These are phyloP conservation scores for Rugonectria rugulosa DNA, from an alignment of 2,329 filamentous ascomycete genomes.

Conservation along the genomic window DNA sequence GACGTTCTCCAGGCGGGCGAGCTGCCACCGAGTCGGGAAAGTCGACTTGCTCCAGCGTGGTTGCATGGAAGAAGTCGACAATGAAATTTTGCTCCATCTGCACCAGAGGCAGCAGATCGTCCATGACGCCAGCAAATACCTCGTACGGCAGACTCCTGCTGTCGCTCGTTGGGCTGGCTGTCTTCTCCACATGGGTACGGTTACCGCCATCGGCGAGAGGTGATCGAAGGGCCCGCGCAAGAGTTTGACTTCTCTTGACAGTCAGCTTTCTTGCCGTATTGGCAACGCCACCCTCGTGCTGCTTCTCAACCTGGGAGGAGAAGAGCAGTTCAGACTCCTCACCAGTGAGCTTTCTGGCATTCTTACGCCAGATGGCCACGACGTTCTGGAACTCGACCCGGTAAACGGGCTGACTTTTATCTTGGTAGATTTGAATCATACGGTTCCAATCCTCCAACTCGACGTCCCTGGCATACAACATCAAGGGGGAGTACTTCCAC, in stretches of 20 bases:
- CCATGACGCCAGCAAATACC: slow-evolving; percentile 79
- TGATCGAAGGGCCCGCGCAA: slow-evolving; percentile 76
- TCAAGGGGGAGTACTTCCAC: slow-evolving; percentile 87
- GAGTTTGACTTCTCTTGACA: slow-evolving; percentile 90
- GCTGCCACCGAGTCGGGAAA: slow-evolving; percentile 82
- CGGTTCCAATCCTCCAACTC: slow-evolving; percentile 83
- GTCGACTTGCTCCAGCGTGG: slow-evolving; percentile 81
- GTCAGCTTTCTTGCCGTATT: slow-evolving; percentile 87
- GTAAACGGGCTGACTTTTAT: slow-evolving; percentile 78
- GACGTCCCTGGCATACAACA: slow-evolving; percentile 88
- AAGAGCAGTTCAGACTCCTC: slow-evolving; percentile 90
- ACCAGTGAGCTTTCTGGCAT: slow-evolving; percentile 75
- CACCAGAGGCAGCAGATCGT: slow-evolving; percentile 83
- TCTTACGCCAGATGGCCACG: slow-evolving; percentile 79
- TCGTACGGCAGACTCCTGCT: slow-evolving; percentile 79
- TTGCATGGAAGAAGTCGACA: slow-evolving; percentile 95
- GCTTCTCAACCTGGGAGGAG: slow-evolving; percentile 82
- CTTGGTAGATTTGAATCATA: slow-evolving; percentile 81
- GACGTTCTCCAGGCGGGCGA: slow-evolving; percentile 70
- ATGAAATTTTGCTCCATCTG: slow-evolving; percentile 97
- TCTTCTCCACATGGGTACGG: slow-evolving; percentile 62
- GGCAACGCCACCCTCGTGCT: slow-evolving; percentile 78
- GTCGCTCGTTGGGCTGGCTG: slow-evolving; percentile 54
- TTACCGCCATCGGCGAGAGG: slow-evolving; percentile 68
- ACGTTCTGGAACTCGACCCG: slow-evolving; percentile 83